phyloP scores from a whole-genome alignment of 2,329 filamentous ascomycete species.

The Ophiobolus disseminans region DNA sequence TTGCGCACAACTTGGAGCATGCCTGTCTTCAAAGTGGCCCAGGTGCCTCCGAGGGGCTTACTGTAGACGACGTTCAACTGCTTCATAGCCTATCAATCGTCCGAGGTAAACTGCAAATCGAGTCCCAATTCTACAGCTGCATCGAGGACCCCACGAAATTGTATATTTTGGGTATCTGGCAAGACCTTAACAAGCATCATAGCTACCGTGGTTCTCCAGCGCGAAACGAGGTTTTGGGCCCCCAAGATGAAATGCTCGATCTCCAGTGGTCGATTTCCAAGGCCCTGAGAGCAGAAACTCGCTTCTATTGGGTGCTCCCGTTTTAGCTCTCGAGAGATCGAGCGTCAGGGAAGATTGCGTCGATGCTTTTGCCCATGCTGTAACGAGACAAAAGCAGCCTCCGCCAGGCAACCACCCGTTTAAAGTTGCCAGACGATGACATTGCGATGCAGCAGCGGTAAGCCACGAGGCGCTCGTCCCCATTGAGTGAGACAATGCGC shows the following conservation, averaged over 20 bases:
- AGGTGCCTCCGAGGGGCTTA: constrained; percentile 34
- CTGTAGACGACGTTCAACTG: constrained; percentile 26
- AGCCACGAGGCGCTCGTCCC: constrained; percentile 33
- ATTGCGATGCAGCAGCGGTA: constrained; percentile 29
- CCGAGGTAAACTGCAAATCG: constrained; percentile 33
- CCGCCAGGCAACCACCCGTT: constrained; percentile 21
- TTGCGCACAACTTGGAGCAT: constrained; percentile 24
- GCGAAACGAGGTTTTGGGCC: constrained; percentile 34
- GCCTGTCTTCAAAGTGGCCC: constrained; percentile 38
- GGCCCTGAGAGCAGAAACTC: constrained; percentile 27
- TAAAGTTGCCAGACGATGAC: constrained; percentile 31
- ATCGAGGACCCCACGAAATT: constrained; percentile 35
- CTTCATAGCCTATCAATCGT: constrained; percentile 39
- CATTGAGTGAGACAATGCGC: constrained; percentile 27
- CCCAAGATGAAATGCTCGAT: constrained; percentile 38
- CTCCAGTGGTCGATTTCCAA: constrained; percentile 41
- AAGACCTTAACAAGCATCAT: constrained; percentile 35
- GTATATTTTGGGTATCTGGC: constrained; percentile 44
- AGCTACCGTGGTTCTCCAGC: constrained; percentile 36
- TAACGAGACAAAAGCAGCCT: constrained; percentile 18
- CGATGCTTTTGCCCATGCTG: constrained; percentile 20
- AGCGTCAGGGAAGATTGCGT: constrained; percentile 16
- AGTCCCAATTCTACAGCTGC: constrained; percentile 40
- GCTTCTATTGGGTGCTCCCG: constrained; percentile 33
- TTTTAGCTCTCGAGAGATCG: constrained; percentile 32